Base-by-base conservation (phyloP, 176 grass and related monocot genomes). In the Aegilops sharonensis region DNA sequence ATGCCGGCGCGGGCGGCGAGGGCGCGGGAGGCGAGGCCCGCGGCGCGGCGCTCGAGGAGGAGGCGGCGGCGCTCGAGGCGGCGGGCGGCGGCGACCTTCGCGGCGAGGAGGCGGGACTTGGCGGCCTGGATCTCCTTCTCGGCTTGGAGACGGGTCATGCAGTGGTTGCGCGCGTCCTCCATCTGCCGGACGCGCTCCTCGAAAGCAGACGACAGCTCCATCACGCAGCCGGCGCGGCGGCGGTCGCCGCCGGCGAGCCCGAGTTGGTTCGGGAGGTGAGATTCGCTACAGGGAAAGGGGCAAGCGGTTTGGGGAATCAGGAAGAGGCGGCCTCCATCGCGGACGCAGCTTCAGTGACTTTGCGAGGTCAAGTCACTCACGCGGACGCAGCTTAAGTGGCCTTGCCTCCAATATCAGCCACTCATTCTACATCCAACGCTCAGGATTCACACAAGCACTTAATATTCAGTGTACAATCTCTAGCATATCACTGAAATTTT, bases 161-260 rank as follows among this genome's bases (percentile, higher is more conserved):
- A 86, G 61, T 91, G 96, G 84, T 72, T 89, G 84, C 93, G 91
- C 64, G 90, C 42, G 27, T 91, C 88, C 82, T 94, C 96, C 91
- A 98, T 95, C 84, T 94, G 88, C 74, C 84, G 90, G 84, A 98
- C 86, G 54, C 93, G 81, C 73, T 92, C 86, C 72, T 98, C 91
- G 88, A 98, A 98, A 37, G 89, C 85, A 64, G 88, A 86, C 13
- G 91, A 89, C 20, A 89, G 86, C 81, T 92, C 91, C 96, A 95
- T 95, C 71, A 32, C 27, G 34, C 80, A 9, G 9, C 68, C 29
- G 13, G 13, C 20, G 50, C 56, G 18, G 37, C 68, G 57, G 78
- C 11, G 34, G 34, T 35, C 18, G 71, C 1, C 66, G 87, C 0
- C 35, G 50, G 75, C 7, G 68, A 32, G 35, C 56, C 56, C 17